Percentiles rank a stretch among this genome's conserved stretches.
phyloP scores from a whole-genome alignment of 2,329 filamentous ascomycete species.

The Xylaria sp. region DNA sequence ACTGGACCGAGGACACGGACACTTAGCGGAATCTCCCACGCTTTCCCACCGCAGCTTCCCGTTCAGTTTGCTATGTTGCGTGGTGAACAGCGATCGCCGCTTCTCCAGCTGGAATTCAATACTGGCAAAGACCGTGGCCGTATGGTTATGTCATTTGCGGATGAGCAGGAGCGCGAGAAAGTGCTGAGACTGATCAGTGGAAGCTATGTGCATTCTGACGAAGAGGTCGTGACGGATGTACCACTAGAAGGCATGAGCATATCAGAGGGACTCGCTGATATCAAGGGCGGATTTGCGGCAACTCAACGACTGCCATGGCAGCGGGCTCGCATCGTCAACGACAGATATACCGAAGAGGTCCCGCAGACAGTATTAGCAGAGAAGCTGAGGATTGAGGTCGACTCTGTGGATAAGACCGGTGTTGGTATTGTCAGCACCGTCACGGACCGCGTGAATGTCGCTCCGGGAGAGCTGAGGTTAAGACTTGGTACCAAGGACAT shows the following conservation, averaged over 20 bases:
- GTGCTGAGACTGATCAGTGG: conserved; percentile 81
- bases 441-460: conserved; percentile 85
- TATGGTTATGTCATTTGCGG: conserved; percentile 81
- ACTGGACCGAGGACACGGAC: conserved; percentile 82
- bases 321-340: conserved; percentile 76
- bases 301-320: conserved; percentile 71
- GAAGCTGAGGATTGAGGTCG: conserved; percentile 77
- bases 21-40: conserved; percentile 79
- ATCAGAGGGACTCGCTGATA: conserved; percentile 62
- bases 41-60: conserved; percentile 71
- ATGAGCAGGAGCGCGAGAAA: conserved; percentile 74
- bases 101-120: conserved; percentile 76
- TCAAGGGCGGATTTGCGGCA: conserved; percentile 59
- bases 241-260: conserved; percentile 74
- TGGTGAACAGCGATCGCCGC: conserved; percentile 75
- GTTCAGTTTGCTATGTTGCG: conserved; percentile 83
- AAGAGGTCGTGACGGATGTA: conserved; percentile 77
- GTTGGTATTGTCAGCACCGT: conserved; percentile 68
- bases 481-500: conserved; percentile 71
- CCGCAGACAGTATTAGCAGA: conserved; percentile 80
- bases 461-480: conserved; percentile 77
- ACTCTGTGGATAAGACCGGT: conserved; percentile 68
- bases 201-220: conserved; percentile 73
- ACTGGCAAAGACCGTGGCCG: conserved; percentile 73
- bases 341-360: conserved; percentile 71